These are phyloP conservation scores for Zygoascus flipseniorum DNA, from an alignment of 805 yeast genomes.

Conservation along the genomic window DNA sequence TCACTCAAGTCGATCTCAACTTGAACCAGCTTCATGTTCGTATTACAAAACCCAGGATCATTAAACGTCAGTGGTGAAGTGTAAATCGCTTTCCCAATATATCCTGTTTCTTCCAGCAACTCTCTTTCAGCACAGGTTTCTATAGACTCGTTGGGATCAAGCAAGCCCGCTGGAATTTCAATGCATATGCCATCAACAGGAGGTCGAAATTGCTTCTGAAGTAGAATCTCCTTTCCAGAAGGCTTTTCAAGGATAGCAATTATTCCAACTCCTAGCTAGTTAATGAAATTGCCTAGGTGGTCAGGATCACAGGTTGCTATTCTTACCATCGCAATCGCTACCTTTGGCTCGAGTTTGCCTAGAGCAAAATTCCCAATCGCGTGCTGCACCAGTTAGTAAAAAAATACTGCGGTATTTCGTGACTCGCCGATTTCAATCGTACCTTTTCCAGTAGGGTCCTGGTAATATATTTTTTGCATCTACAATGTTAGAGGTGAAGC, in stretches of 20 bases:
- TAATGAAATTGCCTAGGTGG: background rate
- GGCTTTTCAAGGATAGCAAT: conserved; percentile 57
- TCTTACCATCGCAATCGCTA: conserved; percentile 59
- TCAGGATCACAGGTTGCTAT: background rate
- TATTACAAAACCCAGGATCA: conserved; percentile 83
- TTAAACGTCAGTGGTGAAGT: conserved; percentile 47
- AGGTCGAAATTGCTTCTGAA: conserved; percentile 89
- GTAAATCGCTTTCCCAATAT: conserved; percentile 51
- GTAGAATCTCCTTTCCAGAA: conserved; percentile 44
- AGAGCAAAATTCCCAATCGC: conserved; percentile 90
- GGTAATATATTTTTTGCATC: conserved; percentile 56
- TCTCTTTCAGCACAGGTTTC: conserved; percentile 82
- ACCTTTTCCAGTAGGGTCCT: conserved; percentile 58
- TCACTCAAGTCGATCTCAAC: conserved; percentile 66
- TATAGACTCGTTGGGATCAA: conserved; percentile 74
- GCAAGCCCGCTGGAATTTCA: conserved; percentile 92
- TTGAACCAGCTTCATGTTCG: conserved; percentile 72
- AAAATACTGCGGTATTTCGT: background rate
- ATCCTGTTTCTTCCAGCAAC: conserved; percentile 88
- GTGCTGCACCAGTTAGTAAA: conserved; percentile 18
- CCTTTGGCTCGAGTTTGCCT: conserved; percentile 62
- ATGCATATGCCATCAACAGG: conserved; percentile 83
- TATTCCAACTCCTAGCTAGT: conserved; percentile 52
- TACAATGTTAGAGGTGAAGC: conserved; percentile 28
- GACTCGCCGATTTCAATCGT: background rate